These are phyloP conservation scores for Eimeria mitis DNA, from an alignment of 169 alveolate genomes.

Conservation along the genomic window DNA sequence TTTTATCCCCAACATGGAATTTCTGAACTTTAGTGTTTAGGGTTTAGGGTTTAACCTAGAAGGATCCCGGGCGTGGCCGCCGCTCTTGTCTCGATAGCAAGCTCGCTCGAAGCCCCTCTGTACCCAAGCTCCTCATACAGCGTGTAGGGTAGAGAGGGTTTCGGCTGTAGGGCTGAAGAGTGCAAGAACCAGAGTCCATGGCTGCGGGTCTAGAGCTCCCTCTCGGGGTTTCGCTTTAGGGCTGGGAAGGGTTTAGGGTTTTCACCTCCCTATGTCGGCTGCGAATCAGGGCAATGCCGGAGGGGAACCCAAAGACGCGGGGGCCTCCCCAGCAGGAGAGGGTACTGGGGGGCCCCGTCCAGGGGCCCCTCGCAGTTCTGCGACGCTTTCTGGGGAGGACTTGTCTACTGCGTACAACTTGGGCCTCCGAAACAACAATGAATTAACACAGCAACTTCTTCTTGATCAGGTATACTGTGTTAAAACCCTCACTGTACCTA, in stretches of 20 bases:
- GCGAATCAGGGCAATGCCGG: neutral
- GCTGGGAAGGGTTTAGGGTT: constrained; percentile 4
- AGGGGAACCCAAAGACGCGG: constrained; percentile 29
- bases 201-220: neutral
- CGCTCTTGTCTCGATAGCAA: constrained; percentile 15
- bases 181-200: neutral
- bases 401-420: constrained; percentile 79
- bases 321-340: neutral
- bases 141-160: neutral
- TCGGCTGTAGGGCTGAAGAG: neutral
- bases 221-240: neutral
- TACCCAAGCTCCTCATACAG: neutral
- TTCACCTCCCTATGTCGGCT: constrained; percentile 30
- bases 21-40: neutral
- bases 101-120: constrained; percentile 15
- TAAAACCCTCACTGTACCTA: neutral
- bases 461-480: constrained; percentile 50
- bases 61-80: neutral
- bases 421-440: constrained; percentile 79
- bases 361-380: constrained; percentile 46
- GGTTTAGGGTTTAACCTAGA: constrained; percentile 3
- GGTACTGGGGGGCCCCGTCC: constrained; percentile 28
- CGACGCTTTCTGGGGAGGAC: constrained; percentile 70
- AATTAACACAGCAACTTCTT: constrained; percentile 82
- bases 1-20: too few relatives aligned